Evolutionary conservation across 2,329 filamentous ascomycete genomes (phyloP), one percentile per base, ranked within the genome.

Genomic region (Stagonosporopsis chrysanthemi): DNA sequence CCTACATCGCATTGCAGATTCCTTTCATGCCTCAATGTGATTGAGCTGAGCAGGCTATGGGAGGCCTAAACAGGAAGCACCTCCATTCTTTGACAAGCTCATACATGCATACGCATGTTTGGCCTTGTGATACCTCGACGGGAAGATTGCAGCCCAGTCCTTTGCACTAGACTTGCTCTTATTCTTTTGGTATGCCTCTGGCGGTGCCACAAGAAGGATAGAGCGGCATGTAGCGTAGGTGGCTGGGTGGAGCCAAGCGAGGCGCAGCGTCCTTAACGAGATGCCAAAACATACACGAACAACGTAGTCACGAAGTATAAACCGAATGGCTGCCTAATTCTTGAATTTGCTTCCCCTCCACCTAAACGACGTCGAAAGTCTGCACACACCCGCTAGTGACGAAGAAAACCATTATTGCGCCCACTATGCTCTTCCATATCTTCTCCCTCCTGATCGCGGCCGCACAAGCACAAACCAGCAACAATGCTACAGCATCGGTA

Each of bases 241-340:
- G 46, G 52, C 41, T 56, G 46, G n/a, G 35, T 8, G 19, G 22
- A 17, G 52, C 52, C 52, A 51, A 56, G 52, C 40, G 35, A 51
- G 52, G 52, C 52, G 46, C 52, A 56, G 52, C 40, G 35, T 4
- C n/a, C 9, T 51, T 45, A 40, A 28, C 45, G 35, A 50, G 24
- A 26, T 35, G 24, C 41, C 29, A 29, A 41, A 26, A 26, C 41
- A 36, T n/a, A 23, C 6, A 36, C 33, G 33, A 42, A 6, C 19
- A 15, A 19, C 19, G 19, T 17, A n/a, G 33, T 45, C 46, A 46
- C 28, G 46, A 45, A 28, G 12, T 31, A 23, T 28, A 17, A 6
- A 28, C 19, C 14, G 3, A 12, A 2, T 28, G 35, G 15, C 22
- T 36, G 24, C 40, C 33, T 50, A 19, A 46, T 26, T 24, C 14